Base-by-base conservation (phyloP, 441 rosid genomes). In the Brassica hybrid region DNA sequence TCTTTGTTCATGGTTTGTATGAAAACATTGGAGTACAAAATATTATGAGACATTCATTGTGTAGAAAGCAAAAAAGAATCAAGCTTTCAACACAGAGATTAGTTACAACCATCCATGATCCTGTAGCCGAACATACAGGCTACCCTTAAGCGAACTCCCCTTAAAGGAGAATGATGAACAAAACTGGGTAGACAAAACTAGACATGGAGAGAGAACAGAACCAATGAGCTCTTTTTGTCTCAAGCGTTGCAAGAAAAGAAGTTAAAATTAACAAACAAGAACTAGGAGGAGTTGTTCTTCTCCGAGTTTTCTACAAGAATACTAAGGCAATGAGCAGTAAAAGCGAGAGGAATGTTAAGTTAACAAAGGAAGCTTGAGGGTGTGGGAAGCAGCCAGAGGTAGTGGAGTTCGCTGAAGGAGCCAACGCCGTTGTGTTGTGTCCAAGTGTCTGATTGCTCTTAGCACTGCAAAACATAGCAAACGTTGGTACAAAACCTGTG, bases 371-470 rank as follows among this genome's bases (percentile, higher is more conserved):
- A 76, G 80, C 80, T 43, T 54, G 74, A 59, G 59, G 60, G 19
- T 65, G 64, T 63, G 70, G 59, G 63, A 76, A 19, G 75, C 87
- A 81, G 57, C 89, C 92, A 3, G 97, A 90, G 61, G 76, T 84
- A 2, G 97, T 84, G 4, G 97, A 83, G 78, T 93, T 91, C 16
- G 96, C 83, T 0, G 97, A 95, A 18, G 99, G 97, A 5, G 94
- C 98, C 56, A 89, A 80, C 1, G 90, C 83, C 38, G 91, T 86
- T 67, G 99, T 89, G 78, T 82, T 82, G 48, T 92, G 94, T 57
- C 85, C 83, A 32, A 83, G 68, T 67, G 97, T 91, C 77, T 86
- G 85, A 71, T 92, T 91, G 86, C 88, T 86, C 72, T 94, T 90
- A 14, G 73, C 75, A 76, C 99, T n/a, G n/a, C n/a, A n/a, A n/a